Conservation (phyloP, 257 asterid genomes). For the Gentiana straminea region DNA sequence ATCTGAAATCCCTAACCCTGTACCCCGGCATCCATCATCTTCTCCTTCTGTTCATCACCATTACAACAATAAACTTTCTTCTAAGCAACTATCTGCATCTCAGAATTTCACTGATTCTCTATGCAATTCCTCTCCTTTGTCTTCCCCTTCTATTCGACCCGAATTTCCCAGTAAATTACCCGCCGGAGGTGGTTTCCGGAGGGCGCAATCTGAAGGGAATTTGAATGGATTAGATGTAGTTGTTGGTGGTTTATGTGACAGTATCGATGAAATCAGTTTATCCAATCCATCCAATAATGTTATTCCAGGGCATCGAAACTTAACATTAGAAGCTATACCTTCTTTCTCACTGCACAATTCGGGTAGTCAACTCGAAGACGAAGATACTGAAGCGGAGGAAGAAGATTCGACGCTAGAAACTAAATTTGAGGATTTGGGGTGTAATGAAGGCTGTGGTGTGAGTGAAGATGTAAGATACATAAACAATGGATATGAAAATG, state of each 20-base stretch:
- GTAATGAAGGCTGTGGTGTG: slow-evolving; percentile 13
- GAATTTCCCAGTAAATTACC: slow-evolving; percentile 9
- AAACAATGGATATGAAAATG: slow-evolving; percentile 11
- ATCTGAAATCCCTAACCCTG: slow-evolving; percentile 26
- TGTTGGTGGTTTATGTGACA: slow-evolving; percentile 12
- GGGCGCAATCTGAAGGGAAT: slow-evolving; percentile 73
- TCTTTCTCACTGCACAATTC: slow-evolving; percentile 29
- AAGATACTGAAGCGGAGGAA: slow-evolving; percentile 29
- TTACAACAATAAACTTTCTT: slow-evolving; percentile 21
- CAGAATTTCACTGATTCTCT: slow-evolving; percentile 21
- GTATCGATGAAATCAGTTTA: slow-evolving; percentile 35
- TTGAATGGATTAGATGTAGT: slow-evolving; percentile 33
- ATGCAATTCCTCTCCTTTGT: slow-evolving; percentile 25
- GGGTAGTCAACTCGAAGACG: slow-evolving; percentile 16
- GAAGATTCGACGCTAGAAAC: neutral
- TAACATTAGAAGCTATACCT: slow-evolving; percentile 45
- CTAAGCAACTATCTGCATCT: slow-evolving; percentile 18
- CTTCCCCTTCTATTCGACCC: slow-evolving; percentile 24
- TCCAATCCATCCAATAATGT: slow-evolving; percentile 23
- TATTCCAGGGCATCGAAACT: slow-evolving; percentile 17
- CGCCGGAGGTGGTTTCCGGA: slow-evolving; percentile 32
- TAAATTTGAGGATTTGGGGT: slow-evolving; percentile 4
- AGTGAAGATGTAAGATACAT: slow-evolving; percentile 14
- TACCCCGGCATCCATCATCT: slow-evolving; percentile 28
- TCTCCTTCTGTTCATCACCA: slow-evolving; percentile 11